Evolutionary conservation across 2,329 filamentous ascomycete genomes (phyloP).

Genomic region (Penicillium expansum): DNA sequence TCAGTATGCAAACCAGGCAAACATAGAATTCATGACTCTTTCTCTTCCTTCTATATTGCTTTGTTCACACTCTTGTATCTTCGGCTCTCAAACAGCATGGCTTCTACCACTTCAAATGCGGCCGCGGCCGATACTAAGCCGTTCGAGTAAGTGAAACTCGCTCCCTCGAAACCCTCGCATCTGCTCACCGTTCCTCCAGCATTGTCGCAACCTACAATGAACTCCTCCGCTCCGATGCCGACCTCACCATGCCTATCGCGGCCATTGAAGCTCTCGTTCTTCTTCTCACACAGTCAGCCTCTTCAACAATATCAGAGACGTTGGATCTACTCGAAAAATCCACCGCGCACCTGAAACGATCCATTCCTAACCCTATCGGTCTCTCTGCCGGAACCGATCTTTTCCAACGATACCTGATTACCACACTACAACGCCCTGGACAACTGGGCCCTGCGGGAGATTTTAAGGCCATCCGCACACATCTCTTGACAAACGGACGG

Average conservation of each 20-base stretch:
- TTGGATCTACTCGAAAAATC: slow-evolving; percentile 78
- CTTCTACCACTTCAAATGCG: slow-evolving; percentile 22
- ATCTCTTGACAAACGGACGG: slow-evolving; percentile 80
- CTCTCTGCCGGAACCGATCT: slow-evolving; percentile 91
- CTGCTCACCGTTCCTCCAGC: slow-evolving; percentile 34
- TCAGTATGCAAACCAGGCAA: slow-evolving; percentile 37
- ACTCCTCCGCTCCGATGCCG: slow-evolving; percentile 66
- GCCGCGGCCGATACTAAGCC: slow-evolving; percentile 29
- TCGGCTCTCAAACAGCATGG: slow-evolving; percentile 27
- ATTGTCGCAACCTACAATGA: slow-evolving; percentile 65
- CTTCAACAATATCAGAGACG: slow-evolving; percentile 89
- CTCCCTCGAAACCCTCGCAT: background rate
- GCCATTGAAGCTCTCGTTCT: slow-evolving; percentile 89
- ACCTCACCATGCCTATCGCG: slow-evolving; percentile 92
- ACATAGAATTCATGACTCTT: slow-evolving; percentile 31
- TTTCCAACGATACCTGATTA: slow-evolving; percentile 90
- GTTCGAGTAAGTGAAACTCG: slow-evolving; percentile 39
- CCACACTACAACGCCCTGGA: slow-evolving; percentile 59
- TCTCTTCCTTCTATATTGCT: slow-evolving; percentile 3
- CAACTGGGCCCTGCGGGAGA: slow-evolving; percentile 56
- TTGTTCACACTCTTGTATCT: slow-evolving; percentile 8
- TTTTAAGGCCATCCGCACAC: slow-evolving; percentile 78
- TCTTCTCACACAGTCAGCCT: slow-evolving; percentile 73
- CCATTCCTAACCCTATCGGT: slow-evolving; percentile 83
- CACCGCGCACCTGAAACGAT: slow-evolving; percentile 71